phyloP scores from a whole-genome alignment of 2,329 filamentous ascomycete species.

The Mycosphaerella sp. region DNA sequence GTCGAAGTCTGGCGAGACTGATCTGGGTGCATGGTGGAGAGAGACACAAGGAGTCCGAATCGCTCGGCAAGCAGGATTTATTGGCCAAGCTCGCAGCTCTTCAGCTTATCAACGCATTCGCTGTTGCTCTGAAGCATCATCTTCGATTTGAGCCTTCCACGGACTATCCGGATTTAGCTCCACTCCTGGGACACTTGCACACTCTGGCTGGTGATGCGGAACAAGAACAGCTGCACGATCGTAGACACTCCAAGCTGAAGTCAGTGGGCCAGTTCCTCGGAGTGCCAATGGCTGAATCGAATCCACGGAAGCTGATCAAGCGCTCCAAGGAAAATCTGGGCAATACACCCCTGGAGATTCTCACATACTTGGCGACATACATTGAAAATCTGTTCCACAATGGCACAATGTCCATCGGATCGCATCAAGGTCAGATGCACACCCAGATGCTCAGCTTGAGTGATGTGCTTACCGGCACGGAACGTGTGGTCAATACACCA shows the following conservation, averaged over 20 bases:
- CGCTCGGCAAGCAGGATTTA: constrained; percentile 56
- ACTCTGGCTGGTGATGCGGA: constrained; percentile 63
- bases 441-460: constrained; percentile 59
- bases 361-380: constrained; percentile 64
- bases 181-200: constrained; percentile 64
- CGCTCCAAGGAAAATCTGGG: constrained; percentile 64
- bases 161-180: constrained; percentile 65
- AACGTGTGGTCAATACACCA: constrained; percentile 75
- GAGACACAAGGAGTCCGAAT: constrained; percentile 40
- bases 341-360: constrained; percentile 76
- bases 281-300: constrained; percentile 67
- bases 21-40: constrained; percentile 75
- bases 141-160: constrained; percentile 78
- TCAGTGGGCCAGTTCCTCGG: constrained; percentile 62
- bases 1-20: constrained; percentile 57
- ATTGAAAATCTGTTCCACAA: constrained; percentile 55
- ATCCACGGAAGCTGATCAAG: constrained; percentile 73
- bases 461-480: constrained; percentile 64
- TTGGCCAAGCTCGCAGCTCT: constrained; percentile 66
- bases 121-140: constrained; percentile 72
- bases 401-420: constrained; percentile 50
- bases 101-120: constrained; percentile 71
- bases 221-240: constrained; percentile 37
- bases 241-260: constrained; percentile 28
- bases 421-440: constrained; percentile 53